Conservation (phyloP, 805 yeast genomes). For the Candida pseudoglaebosa region DNA sequence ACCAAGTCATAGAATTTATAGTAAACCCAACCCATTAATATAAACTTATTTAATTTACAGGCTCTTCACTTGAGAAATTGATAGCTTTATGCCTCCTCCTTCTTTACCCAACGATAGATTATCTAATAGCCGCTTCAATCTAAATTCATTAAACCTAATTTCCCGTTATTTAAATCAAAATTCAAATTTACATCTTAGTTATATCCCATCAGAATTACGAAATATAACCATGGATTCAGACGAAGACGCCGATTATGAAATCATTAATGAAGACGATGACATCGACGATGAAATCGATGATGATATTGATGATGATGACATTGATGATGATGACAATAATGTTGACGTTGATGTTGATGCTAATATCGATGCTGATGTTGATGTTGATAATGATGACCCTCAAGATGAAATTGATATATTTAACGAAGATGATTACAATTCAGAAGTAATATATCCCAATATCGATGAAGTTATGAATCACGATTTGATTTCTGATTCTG, state of each 20-base stretch:
- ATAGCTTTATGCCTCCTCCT: constrained; percentile 11
- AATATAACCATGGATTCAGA: constrained; percentile 5
- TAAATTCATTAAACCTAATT: constrained; percentile 4
- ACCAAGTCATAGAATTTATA: no score
- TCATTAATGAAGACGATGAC: constrained; percentile 5
- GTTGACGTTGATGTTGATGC: constrained; percentile 7
- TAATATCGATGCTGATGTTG: constrained; percentile 8
- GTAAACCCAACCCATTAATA: no score
- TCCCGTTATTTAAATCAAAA: background rate
- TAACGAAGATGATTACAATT: background rate
- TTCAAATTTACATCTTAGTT: background rate
- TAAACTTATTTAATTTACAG: no score
- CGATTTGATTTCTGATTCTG: constrained; percentile 1
- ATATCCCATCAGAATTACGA: constrained; percentile 2
- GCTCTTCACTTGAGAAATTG: background rate
- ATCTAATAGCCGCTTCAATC: constrained; percentile 5
- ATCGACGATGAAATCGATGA: constrained; percentile 1
- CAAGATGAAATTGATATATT: background rate
- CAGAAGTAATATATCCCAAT: background rate
- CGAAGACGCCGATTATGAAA: constrained; percentile 6
- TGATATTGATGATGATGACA: background rate
- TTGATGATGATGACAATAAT: constrained; percentile 2
- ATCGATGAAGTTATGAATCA: background rate
- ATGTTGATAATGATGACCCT: background rate
- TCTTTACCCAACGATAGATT: constrained; percentile 8